Evolutionary conservation across 2,329 filamentous ascomycete genomes (phyloP).

Genomic region (Cyphellophora attinorum): DNA sequence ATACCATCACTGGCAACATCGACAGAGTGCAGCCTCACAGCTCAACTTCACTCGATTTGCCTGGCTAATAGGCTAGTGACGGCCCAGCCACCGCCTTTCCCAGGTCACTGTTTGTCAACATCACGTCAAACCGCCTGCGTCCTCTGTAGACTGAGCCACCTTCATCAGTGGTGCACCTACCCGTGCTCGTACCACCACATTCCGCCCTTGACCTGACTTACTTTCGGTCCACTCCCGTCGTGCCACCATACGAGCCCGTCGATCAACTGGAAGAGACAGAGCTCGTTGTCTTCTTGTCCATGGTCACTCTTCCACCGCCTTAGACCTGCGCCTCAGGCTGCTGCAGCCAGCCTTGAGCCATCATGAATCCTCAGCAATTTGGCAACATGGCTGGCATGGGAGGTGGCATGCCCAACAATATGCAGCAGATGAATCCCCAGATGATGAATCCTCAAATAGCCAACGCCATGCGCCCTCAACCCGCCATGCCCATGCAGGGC

Average conservation of each 20-base stretch:
- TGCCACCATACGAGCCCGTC: not conserved
- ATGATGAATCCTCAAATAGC: slow-evolving; percentile 5
- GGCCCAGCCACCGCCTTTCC: no score
- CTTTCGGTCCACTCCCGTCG: not conserved
- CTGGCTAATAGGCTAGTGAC: no score
- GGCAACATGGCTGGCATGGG: slow-evolving; percentile 18
- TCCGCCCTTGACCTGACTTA: not conserved
- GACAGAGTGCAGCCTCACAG: no score
- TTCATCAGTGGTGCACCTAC: not conserved
- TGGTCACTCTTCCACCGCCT: no score
- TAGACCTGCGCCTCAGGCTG: no score
- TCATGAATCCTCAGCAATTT: slow-evolving; percentile 18
- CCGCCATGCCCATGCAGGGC: slow-evolving; percentile 21
- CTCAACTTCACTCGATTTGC: no score
- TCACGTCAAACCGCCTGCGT: no score
- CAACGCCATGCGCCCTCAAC: slow-evolving; percentile 11
- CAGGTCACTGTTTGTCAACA: no score
- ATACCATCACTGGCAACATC: no score
- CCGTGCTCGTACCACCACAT: not conserved
- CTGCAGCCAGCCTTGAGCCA: slow-evolving; percentile 3
- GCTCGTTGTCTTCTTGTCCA: not conserved
- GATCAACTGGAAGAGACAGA: not conserved
- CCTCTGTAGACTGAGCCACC: no score
- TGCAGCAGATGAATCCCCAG: slow-evolving; percentile 11
- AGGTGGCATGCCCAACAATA: slow-evolving; percentile 16